Conservation (phyloP, 2,329 filamentous ascomycete species). For the Penicillium sp. region DNA sequence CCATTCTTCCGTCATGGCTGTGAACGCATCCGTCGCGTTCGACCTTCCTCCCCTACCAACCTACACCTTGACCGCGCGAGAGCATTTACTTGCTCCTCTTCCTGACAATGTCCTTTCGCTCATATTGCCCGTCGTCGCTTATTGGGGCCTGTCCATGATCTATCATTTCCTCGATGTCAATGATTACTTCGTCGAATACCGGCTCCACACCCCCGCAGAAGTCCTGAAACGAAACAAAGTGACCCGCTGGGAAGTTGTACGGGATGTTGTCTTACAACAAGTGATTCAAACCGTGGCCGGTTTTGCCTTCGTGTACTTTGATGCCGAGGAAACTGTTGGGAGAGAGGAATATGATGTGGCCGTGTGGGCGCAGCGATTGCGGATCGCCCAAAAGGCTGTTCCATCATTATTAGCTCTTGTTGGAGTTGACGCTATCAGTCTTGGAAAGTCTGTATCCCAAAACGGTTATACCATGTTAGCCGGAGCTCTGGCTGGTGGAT, state of each 20-base stretch:
- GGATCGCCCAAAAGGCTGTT: conserved; percentile 74
- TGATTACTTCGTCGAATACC: conserved; percentile 86
- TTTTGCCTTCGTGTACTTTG: conserved; percentile 66
- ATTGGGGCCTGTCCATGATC: conserved; percentile 82
- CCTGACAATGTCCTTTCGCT: conserved; percentile 79
- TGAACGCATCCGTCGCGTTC: conserved; percentile 37
- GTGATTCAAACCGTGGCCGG: conserved; percentile 78
- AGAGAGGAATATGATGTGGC: conserved; percentile 83
- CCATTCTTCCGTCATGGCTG: conserved; percentile 31
- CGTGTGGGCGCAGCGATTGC: conserved; percentile 81
- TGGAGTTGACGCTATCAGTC: conserved; percentile 71
- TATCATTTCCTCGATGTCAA: conserved; percentile 86
- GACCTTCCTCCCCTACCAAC: conserved; percentile 80
- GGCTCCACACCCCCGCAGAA: conserved; percentile 91
- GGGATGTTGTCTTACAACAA: conserved; percentile 91
- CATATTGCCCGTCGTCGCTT: conserved; percentile 74
- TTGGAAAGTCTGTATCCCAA: conserved; percentile 72
- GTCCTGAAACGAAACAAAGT: conserved; percentile 85
- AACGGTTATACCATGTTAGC: conserved; percentile 70
- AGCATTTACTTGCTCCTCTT: conserved; percentile 72
- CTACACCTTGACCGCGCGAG: conserved; percentile 71
- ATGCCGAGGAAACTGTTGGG: conserved; percentile 71
- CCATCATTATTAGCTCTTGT: conserved; percentile 68
- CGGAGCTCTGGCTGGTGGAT: conserved; percentile 73
- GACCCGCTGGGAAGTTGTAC: conserved; percentile 77